phyloP scores from a whole-genome alignment of 257 asterid species.

The Solanum pennellii region DNA sequence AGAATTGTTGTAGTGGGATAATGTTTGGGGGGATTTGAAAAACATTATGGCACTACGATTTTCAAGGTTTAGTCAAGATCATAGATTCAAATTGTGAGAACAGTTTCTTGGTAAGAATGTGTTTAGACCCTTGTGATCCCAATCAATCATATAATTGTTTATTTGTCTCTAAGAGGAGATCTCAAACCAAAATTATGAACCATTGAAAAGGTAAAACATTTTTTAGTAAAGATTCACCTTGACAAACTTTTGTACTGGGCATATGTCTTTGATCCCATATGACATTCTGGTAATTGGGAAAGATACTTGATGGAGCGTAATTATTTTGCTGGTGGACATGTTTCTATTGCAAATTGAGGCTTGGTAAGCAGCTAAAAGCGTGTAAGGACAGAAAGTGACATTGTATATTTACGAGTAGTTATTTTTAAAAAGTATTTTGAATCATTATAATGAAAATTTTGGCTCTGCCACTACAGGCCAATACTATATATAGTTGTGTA shows the following conservation, averaged over 20 bases:
- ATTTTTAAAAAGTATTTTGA: neutral
- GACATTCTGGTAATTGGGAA: neutral
- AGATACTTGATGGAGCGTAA: neutral
- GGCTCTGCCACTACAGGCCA: neutral
- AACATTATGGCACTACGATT: neutral
- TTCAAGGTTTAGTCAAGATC: neutral
- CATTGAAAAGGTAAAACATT: neutral
- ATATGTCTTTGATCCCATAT: neutral
- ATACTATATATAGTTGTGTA: neutral
- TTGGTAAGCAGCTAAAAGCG: neutral
- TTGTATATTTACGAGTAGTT: neutral
- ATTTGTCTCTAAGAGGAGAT: neutral
- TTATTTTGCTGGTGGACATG: neutral
- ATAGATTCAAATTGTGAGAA: neutral
- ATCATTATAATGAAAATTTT: neutral
- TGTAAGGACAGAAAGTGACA: neutral
- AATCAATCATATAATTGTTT: neutral
- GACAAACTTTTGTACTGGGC: neutral
- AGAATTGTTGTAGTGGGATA: no score
- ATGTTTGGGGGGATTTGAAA: no score
- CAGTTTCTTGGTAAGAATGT: neutral
- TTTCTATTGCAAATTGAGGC: neutral
- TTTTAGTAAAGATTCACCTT: neutral
- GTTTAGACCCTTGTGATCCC: no score
- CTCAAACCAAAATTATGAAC: neutral